Percentiles rank a stretch among this genome's conserved stretches.
phyloP scores from a whole-genome alignment of 176 grass and related monocot species.

The Thinopyrum elongatum region DNA sequence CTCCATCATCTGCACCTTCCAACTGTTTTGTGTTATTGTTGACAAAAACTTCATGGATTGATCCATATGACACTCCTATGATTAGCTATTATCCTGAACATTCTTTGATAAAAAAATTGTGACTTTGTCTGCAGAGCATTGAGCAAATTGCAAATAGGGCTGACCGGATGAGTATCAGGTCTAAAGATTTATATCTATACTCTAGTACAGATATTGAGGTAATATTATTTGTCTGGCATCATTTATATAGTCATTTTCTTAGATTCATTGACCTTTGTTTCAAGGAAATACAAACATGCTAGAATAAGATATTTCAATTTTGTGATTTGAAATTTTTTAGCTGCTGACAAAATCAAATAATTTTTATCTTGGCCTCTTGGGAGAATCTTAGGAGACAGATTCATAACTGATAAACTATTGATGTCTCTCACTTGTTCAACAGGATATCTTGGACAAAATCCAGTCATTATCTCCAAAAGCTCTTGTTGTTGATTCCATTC shows the following conservation, averaged over 20 bases:
- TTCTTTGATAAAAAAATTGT: conserved; percentile 26
- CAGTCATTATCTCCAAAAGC: conserved; percentile 60
- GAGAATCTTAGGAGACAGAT: conserved; percentile 1
- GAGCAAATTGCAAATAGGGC: conserved; percentile 95
- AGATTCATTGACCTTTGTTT: not conserved
- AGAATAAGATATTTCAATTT: not conserved
- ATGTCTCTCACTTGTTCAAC: conserved; percentile 32
- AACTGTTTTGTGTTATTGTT: conserved; percentile 21
- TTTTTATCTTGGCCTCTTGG: not conserved
- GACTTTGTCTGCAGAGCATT: conserved; percentile 59
- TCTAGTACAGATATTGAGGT: conserved; percentile 97
- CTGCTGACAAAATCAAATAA: conserved; percentile 4
- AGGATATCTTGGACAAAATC: conserved; percentile 96
- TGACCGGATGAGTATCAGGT: conserved; percentile 75
- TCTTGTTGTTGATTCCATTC: conserved; percentile 95
- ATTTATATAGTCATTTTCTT: conserved; percentile 20
- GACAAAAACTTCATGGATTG: not conserved
- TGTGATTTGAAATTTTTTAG: conserved; percentile 8
- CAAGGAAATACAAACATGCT: not conserved
- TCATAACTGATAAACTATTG: not conserved
- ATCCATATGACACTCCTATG: not conserved
- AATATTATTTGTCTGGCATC: conserved; percentile 11
- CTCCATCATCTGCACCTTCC: not conserved
- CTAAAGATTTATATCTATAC: conserved; percentile 77
- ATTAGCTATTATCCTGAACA: conserved; percentile 1